phyloP scores from a whole-genome alignment of 352 stramenopile genomes.

The Globisporangium iwayamae region DNA sequence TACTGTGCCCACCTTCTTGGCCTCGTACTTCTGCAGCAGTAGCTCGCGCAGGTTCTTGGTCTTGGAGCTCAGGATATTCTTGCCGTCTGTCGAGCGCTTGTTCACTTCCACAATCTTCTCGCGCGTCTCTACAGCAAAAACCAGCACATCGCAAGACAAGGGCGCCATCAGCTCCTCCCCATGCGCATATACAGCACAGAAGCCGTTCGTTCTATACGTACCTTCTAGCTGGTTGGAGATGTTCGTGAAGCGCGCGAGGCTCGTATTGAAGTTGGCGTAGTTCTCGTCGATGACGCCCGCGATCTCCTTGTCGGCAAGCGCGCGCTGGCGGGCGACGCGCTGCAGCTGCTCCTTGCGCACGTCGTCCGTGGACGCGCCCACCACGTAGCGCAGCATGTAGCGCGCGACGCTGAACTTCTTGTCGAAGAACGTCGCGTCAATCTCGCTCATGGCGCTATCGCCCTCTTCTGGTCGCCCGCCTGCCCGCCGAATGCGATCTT shows the following conservation, averaged over 20 bases:
- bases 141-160: not conserved
- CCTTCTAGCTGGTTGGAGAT: constrained; percentile 80
- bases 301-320: constrained; percentile 75
- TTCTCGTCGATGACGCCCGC: constrained; percentile 80
- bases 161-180: not conserved
- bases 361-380: constrained; percentile 65
- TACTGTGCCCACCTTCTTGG: constrained; percentile 48
- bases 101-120: constrained; percentile 65
- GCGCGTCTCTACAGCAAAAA: constrained; percentile 44
- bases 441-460: constrained; percentile 41
- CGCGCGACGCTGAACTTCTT: constrained; percentile 79
- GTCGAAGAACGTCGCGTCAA: constrained; percentile 78
- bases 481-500: not conserved
- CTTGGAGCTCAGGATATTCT: constrained; percentile 79
- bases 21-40: constrained; percentile 78
- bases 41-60: constrained; percentile 80
- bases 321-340: constrained; percentile 52
- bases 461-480: not conserved
- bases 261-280: constrained; percentile 85
- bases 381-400: constrained; percentile 80
- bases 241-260: constrained; percentile 68
- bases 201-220: constrained; percentile 11
- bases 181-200: not conserved
- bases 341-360: constrained; percentile 64
- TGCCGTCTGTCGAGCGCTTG: constrained; percentile 69